A percentile compares a stretch with the other conserved stretches of the same genome.
Evolutionary conservation across 352 stramenopile genomes (phyloP).

Genomic region (Phytophthora lateralis): DNA sequence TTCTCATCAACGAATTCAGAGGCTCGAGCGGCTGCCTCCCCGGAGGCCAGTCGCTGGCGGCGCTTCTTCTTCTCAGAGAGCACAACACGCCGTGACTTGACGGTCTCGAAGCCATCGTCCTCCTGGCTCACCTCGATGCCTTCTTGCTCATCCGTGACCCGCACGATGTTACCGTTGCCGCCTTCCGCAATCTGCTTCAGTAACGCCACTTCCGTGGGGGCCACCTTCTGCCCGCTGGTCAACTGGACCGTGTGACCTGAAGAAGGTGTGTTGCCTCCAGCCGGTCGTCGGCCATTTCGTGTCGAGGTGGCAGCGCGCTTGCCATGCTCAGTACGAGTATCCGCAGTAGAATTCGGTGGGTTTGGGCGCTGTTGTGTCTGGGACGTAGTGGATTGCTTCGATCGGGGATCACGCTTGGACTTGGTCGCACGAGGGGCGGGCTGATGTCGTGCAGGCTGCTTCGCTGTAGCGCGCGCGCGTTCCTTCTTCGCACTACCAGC

Average conservation of each 20-base stretch:
- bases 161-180: conserved; percentile 9
- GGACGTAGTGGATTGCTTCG: neutral
- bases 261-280: conserved; percentile 8
- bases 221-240: conserved; percentile 3
- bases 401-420: neutral
- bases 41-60: conserved; percentile 20
- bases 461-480: conserved; percentile 7
- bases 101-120: conserved; percentile 31
- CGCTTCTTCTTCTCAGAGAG: conserved; percentile 34
- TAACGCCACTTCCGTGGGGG: neutral
- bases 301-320: conserved; percentile 1
- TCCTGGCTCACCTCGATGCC: conserved; percentile 4
- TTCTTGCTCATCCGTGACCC: conserved; percentile 11
- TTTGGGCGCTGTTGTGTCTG: neutral
- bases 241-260: conserved; percentile 3
- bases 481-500: neutral
- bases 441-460: conserved; percentile 3
- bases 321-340: conserved; percentile 2
- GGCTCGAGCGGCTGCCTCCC: conserved; percentile 8
- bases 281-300: conserved; percentile 4
- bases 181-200: conserved; percentile 17
- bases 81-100: conserved; percentile 32
- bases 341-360: conserved; percentile 1
- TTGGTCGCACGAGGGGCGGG: conserved; percentile 1
- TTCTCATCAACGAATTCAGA: conserved; percentile 7